A percentile compares a stretch with the other conserved stretches of the same genome.
phyloP scores from a whole-genome alignment of 805 yeast species.

The Candida khao-thaluensis region DNA sequence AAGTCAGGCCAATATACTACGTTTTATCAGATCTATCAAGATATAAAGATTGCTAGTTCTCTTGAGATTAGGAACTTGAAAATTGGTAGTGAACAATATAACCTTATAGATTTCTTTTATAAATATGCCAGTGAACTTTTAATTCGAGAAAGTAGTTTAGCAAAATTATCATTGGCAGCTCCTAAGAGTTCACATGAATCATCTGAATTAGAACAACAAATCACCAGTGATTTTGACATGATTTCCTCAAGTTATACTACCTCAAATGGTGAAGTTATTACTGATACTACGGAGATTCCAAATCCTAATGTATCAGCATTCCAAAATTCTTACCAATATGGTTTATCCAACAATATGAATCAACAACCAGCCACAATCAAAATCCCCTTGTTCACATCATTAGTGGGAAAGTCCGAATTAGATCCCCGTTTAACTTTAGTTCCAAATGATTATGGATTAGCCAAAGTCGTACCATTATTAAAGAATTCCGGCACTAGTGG shows the following conservation, averaged over 20 bases:
- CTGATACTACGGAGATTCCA: conserved; percentile 31
- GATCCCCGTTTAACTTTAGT: conserved; percentile 72
- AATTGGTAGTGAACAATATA: conserved; percentile 50
- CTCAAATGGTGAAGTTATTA: conserved; percentile 60
- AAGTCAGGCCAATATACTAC: conserved; percentile 39
- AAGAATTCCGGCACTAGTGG: conserved; percentile 22
- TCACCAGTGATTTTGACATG: conserved; percentile 58
- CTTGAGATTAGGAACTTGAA: conserved; percentile 46
- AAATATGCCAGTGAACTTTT: conserved; percentile 61
- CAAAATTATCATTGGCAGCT: conserved; percentile 29
- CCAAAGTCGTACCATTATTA: conserved; percentile 60
- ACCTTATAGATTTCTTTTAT: conserved; percentile 59
- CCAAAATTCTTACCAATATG: conserved; percentile 14
- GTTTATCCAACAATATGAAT: conserved; percentile 10
- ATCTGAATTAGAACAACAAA: conserved; percentile 35
- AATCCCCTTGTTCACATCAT: conserved; percentile 76
- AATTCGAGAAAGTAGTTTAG: conserved; percentile 56
- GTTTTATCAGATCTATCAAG: conserved; percentile 64
- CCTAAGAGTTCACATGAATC: neutral
- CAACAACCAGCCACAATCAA: conserved; percentile 51
- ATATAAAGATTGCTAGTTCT: conserved; percentile 56
- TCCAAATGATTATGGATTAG: conserved; percentile 64
- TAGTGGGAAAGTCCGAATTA: conserved; percentile 63
- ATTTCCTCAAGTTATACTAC: conserved; percentile 53
- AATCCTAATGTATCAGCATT: conserved; percentile 24